phyloP scores from a whole-genome alignment of 306 rosid genomes.

The Alnus glutinosa region DNA sequence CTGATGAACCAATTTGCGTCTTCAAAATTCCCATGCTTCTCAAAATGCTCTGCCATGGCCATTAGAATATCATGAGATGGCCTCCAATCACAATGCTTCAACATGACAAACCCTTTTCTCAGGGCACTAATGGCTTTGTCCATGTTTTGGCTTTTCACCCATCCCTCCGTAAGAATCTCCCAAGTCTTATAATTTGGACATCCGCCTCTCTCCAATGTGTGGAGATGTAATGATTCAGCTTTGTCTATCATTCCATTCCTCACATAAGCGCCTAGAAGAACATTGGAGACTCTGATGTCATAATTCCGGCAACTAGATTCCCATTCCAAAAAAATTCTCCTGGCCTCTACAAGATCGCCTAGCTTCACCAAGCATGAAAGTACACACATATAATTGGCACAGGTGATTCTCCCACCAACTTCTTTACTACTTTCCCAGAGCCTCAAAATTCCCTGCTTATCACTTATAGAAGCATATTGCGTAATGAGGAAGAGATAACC shows the following conservation, averaged over 20 bases:
- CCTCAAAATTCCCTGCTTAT: conserved; percentile 63
- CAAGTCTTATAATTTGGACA: conserved; percentile 83
- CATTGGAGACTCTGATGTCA: conserved; percentile 79
- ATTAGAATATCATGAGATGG: conserved; percentile 46
- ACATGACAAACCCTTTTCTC: conserved; percentile 50
- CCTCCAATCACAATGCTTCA: conserved; percentile 66
- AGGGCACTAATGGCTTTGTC: conserved; percentile 59
- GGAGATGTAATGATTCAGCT: conserved; percentile 72
- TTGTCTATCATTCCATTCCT: conserved; percentile 65
- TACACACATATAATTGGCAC: conserved; percentile 75
- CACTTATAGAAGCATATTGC: conserved; percentile 58
- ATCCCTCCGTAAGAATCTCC: conserved; percentile 90
- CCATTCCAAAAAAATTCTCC: conserved; percentile 71
- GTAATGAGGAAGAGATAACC: conserved; percentile 83
- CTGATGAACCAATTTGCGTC: conserved; percentile 44
- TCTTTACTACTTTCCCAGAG: conserved; percentile 70
- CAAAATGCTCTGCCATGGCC: conserved; percentile 56
- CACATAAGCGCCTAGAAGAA: conserved; percentile 85
- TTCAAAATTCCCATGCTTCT: conserved; percentile 49
- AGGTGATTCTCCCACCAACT: conserved; percentile 58
- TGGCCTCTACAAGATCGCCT: conserved; percentile 59
- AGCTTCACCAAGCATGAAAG: conserved; percentile 69
- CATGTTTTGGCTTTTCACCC: conserved; percentile 48
- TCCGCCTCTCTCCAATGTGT: conserved; percentile 70
- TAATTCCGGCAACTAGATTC: conserved; percentile 57